These are phyloP conservation scores for Corymbia maculata DNA, from an alignment of 345 rosid species.

Conservation along the genomic window DNA sequence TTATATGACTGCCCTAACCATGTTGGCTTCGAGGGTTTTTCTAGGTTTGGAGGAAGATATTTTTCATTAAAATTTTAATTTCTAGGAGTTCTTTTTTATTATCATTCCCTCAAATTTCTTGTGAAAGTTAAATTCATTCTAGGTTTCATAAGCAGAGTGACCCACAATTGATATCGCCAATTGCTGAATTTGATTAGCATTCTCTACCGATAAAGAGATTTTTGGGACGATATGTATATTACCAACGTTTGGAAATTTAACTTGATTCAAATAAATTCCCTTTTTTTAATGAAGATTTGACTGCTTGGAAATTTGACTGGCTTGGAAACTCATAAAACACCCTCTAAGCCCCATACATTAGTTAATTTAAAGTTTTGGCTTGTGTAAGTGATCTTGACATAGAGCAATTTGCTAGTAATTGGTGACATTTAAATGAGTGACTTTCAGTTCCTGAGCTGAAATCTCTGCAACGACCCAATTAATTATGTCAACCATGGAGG, in stretches of 20 bases:
- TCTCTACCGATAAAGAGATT: not conserved
- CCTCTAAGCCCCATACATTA: rapidly evolving
- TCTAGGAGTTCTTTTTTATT: not conserved
- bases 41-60: not conserved
- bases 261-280: not conserved
- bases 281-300: not conserved
- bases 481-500: not conserved
- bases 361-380: not conserved
- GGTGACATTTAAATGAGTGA: not conserved
- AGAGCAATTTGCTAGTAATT: not conserved
- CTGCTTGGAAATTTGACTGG: not conserved
- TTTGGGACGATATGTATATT: not conserved
- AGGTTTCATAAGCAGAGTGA: not conserved
- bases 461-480: not conserved
- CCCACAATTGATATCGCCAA: not conserved
- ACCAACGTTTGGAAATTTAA: not conserved
- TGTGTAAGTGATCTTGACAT: not conserved
- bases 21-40: not conserved
- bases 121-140: not conserved
- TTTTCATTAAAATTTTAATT: too few species aligned
- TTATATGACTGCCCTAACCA: not conserved
- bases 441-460: not conserved
- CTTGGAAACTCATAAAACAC: not conserved
- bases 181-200: not conserved
- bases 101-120: not conserved